Evolutionary conservation across 2,329 filamentous ascomycete genomes (phyloP), one percentile per base, ranked within the genome.

Genomic region (Aureobasidium sp.): DNA sequence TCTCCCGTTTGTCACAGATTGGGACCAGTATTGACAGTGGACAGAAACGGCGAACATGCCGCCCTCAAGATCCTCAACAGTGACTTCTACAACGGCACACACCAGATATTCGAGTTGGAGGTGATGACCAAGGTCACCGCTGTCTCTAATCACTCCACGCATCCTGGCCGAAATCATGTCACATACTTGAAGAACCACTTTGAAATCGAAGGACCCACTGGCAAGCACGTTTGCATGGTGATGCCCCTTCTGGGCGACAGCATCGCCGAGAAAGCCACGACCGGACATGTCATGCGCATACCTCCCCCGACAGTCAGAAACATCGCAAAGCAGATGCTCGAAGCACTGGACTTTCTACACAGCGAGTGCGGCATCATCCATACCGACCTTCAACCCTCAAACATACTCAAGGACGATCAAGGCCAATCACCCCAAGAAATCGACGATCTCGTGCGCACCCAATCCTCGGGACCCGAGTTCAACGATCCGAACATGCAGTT

Each of bases 371-470:
- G 62, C 9, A 62, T 68, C 11, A 64, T 66, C 2, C 64, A 65
- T 36, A 66, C 65, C 64, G 69, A 70, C 57, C 65, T 71, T n/a
- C 65, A 68, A 60, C 68, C 69, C 1, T 63, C 62, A 11, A 71
- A 71, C 57, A 70, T 70, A 48, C 62, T 68, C 34, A 61, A 69
- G 17, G 64, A 69, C 42, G 48, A 67, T 3, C 20, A 29, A 39
- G 61, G 62, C 37, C 31, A 34, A 12, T 41, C 65, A 2, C 45
- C 64, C 2, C n/a, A 58, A 17, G 60, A 55, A 9, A 37, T 44
- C 15, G 62, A 66, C 15, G 51, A 60, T 34, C 48, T 56, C 9
- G 41, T 63, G 48, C 27, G 61, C 62, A 48, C 52, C 65, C 27
- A 41, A 20, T 61, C 62, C 15, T 52, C 29, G 41, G 53, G 25